These are phyloP conservation scores for Nemania abortiva DNA, from an alignment of 2,329 filamentous ascomycete genomes.

Conservation along the genomic window DNA sequence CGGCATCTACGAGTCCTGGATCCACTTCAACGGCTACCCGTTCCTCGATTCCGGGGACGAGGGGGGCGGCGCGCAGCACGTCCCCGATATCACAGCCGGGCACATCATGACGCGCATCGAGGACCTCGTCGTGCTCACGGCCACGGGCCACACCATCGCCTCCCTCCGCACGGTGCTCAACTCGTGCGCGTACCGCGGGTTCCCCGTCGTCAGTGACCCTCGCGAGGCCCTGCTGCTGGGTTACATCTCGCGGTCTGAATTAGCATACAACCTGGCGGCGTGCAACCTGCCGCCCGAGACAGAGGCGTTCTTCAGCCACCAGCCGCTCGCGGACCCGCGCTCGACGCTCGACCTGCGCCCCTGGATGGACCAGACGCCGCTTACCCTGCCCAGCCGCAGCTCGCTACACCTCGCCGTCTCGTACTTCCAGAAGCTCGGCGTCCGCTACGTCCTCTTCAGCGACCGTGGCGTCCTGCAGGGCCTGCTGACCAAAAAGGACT, in stretches of 20 bases:
- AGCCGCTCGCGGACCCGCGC: slow-evolving; percentile 81
- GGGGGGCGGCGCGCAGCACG: slow-evolving; percentile 53
- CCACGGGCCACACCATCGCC: slow-evolving; percentile 87
- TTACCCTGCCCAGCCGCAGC: slow-evolving; percentile 83
- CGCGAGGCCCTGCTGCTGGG: slow-evolving; percentile 84
- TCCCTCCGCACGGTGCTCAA: slow-evolving; percentile 78
- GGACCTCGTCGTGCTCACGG: slow-evolving; percentile 88
- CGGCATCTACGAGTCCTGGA: slow-evolving; percentile 98
- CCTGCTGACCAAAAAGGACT: slow-evolving; percentile 95
- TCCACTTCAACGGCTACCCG: slow-evolving; percentile 94
- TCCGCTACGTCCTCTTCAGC: slow-evolving; percentile 89
- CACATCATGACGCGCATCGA: slow-evolving; percentile 94
- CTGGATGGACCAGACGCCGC: slow-evolving; percentile 99
- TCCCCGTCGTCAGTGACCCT: slow-evolving; percentile 86
- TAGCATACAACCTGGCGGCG: slow-evolving; percentile 81
- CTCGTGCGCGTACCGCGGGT: slow-evolving; percentile 85
- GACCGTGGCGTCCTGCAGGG: slow-evolving; percentile 86
- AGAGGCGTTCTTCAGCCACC: slow-evolving; percentile 86
- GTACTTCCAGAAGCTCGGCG: slow-evolving; percentile 94
- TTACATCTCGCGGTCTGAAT: slow-evolving; percentile 93
- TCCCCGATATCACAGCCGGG: slow-evolving; percentile 86
- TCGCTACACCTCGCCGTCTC: slow-evolving; percentile 86
- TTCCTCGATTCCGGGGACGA: slow-evolving; percentile 94
- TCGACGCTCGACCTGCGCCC: slow-evolving; percentile 87
- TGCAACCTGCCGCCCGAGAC: slow-evolving; percentile 75